These are phyloP conservation scores for Rachicladosporium sp. DNA, from an alignment of 2,329 filamentous ascomycete genomes.

Conservation along the genomic window DNA sequence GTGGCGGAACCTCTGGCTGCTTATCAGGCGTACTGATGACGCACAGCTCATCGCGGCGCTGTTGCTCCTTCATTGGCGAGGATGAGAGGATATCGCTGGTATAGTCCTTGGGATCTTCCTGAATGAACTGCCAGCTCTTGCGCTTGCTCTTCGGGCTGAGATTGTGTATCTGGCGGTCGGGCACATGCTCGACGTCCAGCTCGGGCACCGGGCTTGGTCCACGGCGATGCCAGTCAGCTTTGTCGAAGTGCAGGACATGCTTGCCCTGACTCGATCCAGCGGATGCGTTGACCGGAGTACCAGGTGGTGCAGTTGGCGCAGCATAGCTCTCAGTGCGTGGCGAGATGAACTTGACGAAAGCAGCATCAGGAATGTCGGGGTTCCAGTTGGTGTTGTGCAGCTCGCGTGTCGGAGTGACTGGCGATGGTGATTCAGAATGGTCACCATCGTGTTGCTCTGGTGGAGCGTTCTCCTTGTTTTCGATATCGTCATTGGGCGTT, in stretches of 20 bases:
- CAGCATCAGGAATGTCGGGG: conserved; percentile 10
- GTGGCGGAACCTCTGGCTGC: conserved; percentile 12
- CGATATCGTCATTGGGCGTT: conserved; percentile 5
- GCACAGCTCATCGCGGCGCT: conserved; percentile 8
- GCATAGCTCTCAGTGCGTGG: conserved; percentile 4
- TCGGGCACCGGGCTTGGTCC: neutral
- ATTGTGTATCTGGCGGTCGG: conserved; percentile 16
- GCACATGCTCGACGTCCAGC: conserved; percentile 5
- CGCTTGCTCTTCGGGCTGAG: conserved; percentile 20
- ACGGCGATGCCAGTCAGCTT: neutral
- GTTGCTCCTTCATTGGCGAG: conserved; percentile 9
- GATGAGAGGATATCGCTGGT: conserved; percentile 4
- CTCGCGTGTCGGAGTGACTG: conserved; percentile 12
- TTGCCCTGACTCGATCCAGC: neutral
- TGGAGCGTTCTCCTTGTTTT: conserved; percentile 12
- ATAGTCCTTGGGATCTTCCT: conserved; percentile 13
- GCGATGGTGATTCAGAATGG: conserved; percentile 1
- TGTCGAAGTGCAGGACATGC: neutral
- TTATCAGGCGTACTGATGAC: conserved; percentile 7
- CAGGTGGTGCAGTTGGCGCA: conserved; percentile 16
- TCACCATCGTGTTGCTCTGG: neutral
- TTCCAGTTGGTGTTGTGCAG: conserved; percentile 12
- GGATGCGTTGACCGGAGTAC: conserved; percentile 13
- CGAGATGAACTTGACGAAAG: conserved; percentile 3
- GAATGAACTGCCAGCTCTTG: conserved; percentile 14